Evolutionary conservation across 148 eudicot genomes (phyloP).

Genomic region (Agrostemma githago): DNA sequence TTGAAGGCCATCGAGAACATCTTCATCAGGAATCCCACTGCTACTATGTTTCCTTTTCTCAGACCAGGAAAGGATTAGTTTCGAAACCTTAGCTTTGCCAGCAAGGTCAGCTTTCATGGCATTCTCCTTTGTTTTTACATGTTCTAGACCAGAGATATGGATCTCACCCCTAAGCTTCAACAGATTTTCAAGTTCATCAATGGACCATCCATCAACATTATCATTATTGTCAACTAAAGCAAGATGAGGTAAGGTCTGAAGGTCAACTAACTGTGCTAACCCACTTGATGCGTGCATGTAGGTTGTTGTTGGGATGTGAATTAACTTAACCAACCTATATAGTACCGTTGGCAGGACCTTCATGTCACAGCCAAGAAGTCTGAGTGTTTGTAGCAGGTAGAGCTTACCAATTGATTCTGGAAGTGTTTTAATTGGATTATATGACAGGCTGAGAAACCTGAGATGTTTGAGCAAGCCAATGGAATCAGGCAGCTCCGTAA

Average conservation of each 20-base stretch:
- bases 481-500: constrained; percentile 10
- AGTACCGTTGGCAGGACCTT: constrained; percentile 8
- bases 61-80: neutral
- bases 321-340: constrained; percentile 11
- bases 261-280: neutral
- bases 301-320: neutral
- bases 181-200: constrained; percentile 17
- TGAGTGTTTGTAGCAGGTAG: constrained; percentile 18
- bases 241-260: constrained; percentile 21
- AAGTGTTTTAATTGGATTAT: constrained; percentile 7
- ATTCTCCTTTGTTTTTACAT: constrained; percentile 13
- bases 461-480: constrained; percentile 17
- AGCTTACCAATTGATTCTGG: constrained; percentile 19
- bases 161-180: constrained; percentile 7
- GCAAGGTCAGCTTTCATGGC: constrained; percentile 10
- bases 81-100: neutral
- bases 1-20: constrained; percentile 8
- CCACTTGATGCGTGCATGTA: constrained; percentile 8
- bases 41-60: neutral
- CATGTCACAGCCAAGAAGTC: neutral
- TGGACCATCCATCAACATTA: constrained; percentile 11
- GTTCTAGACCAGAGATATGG: constrained; percentile 14
- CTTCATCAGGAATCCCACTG: neutral
- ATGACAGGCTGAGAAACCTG: constrained; percentile 13
- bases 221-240: neutral